Base-by-base conservation (phyloP, 2,329 filamentous ascomycete genomes). In the Cyphellophora attinorum region DNA sequence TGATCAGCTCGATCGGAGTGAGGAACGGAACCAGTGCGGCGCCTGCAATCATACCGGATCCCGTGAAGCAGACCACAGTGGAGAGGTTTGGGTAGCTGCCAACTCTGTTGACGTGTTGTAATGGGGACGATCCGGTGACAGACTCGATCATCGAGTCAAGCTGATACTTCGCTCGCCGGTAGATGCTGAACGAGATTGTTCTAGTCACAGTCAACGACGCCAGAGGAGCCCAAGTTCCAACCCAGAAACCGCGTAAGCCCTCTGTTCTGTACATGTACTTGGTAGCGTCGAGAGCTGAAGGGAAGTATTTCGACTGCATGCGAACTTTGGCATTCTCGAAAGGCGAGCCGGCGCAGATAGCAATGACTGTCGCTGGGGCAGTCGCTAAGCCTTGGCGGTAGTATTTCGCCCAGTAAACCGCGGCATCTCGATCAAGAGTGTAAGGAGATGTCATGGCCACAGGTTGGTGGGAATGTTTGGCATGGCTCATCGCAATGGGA, bases 281-380 rank as follows among this genome's bases (percentile, higher is more conserved):
- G 23, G 58, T 50, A 44, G 61, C 64, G 42, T 62, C 54, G 27
- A 51, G 54, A 25, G 62, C 51, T 40, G 61, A 62, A 31, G 51
- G 51, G 35, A 67, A 67, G 37, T 65, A 58, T 47, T 49, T 65
- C 62, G 62, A 65, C 52, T 67, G 63, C 62, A 67, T 65, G 19
- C 63, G 62, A 31, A 62, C 65, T 46, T 67, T 67, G 39, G 66
- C 44, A 42, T 67, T 67, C 40, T 67, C 63, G 33, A 66, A 42
- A 23, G 63, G 63, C 30, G 63, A 64, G 51, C 64, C 59, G 42
- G 61, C 54, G 29, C 65, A 44, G 30, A 62, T 63, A 12, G 63
- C 62, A 33, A 61, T 56, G 42, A 64, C 49, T 14, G 60, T 63
- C 12, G 63, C 63, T 36, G 54, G 54, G 28, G 52, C 61, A 19